These are phyloP conservation scores for Rosa chinensis DNA, from an alignment of 306 rosid genomes.

Conservation along the genomic window DNA sequence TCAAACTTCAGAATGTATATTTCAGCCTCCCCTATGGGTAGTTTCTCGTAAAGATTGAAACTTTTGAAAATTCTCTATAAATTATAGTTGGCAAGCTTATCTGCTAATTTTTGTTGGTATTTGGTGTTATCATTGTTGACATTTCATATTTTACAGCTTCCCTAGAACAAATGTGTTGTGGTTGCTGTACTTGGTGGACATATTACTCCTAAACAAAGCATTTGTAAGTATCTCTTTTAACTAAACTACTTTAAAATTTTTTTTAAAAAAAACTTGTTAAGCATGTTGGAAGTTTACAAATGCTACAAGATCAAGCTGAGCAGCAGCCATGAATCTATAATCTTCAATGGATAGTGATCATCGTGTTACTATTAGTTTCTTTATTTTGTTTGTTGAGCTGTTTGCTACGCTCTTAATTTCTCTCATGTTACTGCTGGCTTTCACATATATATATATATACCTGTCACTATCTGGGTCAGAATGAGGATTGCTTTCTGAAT, in stretches of 20 bases:
- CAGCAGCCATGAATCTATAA: background rate
- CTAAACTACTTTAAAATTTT: background rate
- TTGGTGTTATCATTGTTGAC: slow-evolving; percentile 15
- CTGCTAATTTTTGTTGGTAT: background rate
- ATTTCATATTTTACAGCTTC: slow-evolving; percentile 51
- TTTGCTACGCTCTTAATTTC: background rate
- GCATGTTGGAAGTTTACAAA: background rate
- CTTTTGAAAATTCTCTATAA: background rate
- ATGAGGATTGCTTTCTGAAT: background rate
- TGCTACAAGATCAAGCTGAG: background rate
- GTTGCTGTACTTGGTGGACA: slow-evolving; percentile 85
- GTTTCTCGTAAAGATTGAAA: background rate
- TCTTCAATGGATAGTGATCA: background rate
- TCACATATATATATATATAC: background rate
- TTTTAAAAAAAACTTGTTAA: background rate
- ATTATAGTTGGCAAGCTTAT: background rate
- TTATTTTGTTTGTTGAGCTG: background rate
- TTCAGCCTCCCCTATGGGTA: background rate
- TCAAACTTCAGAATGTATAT: background rate
- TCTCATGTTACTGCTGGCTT: background rate
- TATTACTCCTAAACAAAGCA: slow-evolving; percentile 76
- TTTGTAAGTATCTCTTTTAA: slow-evolving; percentile 58
- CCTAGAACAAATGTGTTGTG: slow-evolving; percentile 86
- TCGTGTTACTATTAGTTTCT: background rate
- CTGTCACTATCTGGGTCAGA: background rate